Conservation (phyloP, 1,284 basidiomycete genomes). For the Boletus smithii region DNA sequence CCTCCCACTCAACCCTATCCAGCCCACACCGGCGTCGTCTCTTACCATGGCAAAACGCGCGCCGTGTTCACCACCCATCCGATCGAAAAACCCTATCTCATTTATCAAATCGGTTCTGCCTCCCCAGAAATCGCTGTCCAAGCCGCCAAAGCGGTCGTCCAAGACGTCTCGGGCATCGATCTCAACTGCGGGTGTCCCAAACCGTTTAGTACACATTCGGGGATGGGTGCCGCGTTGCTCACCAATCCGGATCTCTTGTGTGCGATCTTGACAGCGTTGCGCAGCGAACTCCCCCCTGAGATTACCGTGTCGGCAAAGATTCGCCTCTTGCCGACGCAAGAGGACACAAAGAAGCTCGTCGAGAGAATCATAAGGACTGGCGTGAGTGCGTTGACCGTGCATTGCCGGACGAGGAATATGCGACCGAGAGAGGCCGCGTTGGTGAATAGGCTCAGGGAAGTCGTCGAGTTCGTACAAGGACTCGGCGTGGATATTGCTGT, state of each 20-base stretch:
- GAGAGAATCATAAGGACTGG: slow-evolving; percentile 86
- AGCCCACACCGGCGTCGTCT: slow-evolving; percentile 88
- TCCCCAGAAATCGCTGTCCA: slow-evolving; percentile 87
- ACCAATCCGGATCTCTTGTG: slow-evolving; percentile 90
- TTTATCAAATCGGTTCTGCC: slow-evolving; percentile 91
- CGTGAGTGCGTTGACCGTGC: slow-evolving; percentile 87
- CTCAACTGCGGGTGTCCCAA: slow-evolving; percentile 96
- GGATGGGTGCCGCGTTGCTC: slow-evolving; percentile 96
- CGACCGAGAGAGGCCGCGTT: slow-evolving; percentile 79
- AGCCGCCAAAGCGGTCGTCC: slow-evolving; percentile 82
- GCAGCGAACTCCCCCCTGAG: slow-evolving; percentile 68
- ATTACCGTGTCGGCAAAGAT: slow-evolving; percentile 93
- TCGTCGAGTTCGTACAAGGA: slow-evolving; percentile 75
- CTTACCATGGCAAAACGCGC: slow-evolving; percentile 77
- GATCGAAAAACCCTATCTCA: slow-evolving; percentile 86
- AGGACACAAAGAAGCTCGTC: slow-evolving; percentile 85
- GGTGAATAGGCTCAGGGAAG: slow-evolving; percentile 76
- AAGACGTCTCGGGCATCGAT: slow-evolving; percentile 92
- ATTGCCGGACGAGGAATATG: slow-evolving; percentile 95
- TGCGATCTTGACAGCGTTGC: slow-evolving; percentile 76
- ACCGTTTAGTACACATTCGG: slow-evolving; percentile 90
- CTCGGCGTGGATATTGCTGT: slow-evolving; percentile 77
- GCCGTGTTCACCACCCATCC: slow-evolving; percentile 94
- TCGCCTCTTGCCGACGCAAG: slow-evolving; percentile 80
- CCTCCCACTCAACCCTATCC: slow-evolving; percentile 7